phyloP scores from a whole-genome alignment of 1,284 basidiomycete genomes.

The Phellopilus nigrolimitatus region DNA sequence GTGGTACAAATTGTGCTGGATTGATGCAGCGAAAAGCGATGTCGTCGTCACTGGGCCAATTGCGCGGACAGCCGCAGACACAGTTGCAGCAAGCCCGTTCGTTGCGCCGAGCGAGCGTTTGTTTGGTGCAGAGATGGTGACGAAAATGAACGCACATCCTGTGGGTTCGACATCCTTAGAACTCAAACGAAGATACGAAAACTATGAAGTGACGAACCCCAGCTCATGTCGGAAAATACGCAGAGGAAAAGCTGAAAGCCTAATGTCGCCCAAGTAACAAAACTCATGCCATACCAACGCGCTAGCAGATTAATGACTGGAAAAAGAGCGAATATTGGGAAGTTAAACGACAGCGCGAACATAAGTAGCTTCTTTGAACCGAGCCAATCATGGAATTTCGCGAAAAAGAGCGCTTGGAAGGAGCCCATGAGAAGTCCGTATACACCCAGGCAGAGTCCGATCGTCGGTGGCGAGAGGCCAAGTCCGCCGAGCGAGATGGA shows the following conservation, averaged over 20 bases:
- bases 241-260: conserved; percentile 30
- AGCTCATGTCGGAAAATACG: conserved; percentile 38
- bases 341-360: conserved; percentile 41
- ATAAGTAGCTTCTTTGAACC: conserved; percentile 51
- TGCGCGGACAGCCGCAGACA: conserved; percentile 47
- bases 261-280: conserved; percentile 35
- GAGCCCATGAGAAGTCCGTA: conserved; percentile 51
- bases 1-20: conserved; percentile 50
- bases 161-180: background rate
- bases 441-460: conserved; percentile 45
- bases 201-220: conserved; percentile 29
- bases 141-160: conserved; percentile 50
- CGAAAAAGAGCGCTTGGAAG: conserved; percentile 53
- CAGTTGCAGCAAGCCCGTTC: conserved; percentile 64
- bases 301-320: conserved; percentile 49
- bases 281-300: conserved; percentile 17
- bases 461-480: conserved; percentile 44
- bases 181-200: background rate
- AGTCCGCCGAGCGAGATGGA: conserved; percentile 57
- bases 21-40: conserved; percentile 65
- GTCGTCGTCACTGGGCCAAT: conserved; percentile 68
- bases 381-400: conserved; percentile 42
- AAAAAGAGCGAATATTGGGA: conserved; percentile 49
- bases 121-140: conserved; percentile 55
- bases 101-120: conserved; percentile 67